Base-by-base conservation (phyloP, 768 basidiomycete species). In the Serendipita indica region DNA sequence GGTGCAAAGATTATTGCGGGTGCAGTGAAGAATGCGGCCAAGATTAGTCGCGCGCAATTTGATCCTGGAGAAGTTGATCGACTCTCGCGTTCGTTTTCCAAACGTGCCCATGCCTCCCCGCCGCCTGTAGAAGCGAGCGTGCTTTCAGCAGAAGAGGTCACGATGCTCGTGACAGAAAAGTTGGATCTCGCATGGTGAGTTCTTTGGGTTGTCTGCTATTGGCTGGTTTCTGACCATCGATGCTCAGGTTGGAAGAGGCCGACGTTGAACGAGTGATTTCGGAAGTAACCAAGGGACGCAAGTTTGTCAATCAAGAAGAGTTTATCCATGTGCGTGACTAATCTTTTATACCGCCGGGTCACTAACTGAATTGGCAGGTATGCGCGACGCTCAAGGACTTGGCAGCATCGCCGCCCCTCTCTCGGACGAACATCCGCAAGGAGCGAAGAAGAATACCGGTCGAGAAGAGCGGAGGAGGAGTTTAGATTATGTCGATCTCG, bases 221-320 rank as follows among this genome's bases (percentile, higher is more conserved):
- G 57, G 33, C 62, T 72, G 41, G 60, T 74, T 52, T 62, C 61
- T 39, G 61, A 49, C 37, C 41, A 71, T 43, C 64, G 66, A 13
- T 81, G 63, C 65, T 61, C 61, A 70, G 62, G 71, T 30, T 54
- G 59, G 46, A 14, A 27, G 59, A 60, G 39, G 79, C 80, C 62
- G 86, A 89, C 61, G 75, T 82, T 39, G 77, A 81, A 33, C 85
- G 89, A 67, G 87, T 89, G 0, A 74, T 93, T 57, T 76, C 77
- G 58, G 82, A 86, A 61, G 91, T 87, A 2, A 80, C 87, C 68
- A 70, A 73, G 52, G 69, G 70, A 20, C 73, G 75, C 64, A 69
- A 70, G 28, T 76, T 77, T 27, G 70, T 96, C 46, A 80, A 83
- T 62, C 81, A 89, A 65, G 86, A 93, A 63, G 87, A 89, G 66